Percentiles rank a stretch among this genome's conserved stretches.
Evolutionary conservation across 225 moss, liverwort and hornwort species (phyloP).

Genomic region (Antitrichia curtipendula): DNA sequence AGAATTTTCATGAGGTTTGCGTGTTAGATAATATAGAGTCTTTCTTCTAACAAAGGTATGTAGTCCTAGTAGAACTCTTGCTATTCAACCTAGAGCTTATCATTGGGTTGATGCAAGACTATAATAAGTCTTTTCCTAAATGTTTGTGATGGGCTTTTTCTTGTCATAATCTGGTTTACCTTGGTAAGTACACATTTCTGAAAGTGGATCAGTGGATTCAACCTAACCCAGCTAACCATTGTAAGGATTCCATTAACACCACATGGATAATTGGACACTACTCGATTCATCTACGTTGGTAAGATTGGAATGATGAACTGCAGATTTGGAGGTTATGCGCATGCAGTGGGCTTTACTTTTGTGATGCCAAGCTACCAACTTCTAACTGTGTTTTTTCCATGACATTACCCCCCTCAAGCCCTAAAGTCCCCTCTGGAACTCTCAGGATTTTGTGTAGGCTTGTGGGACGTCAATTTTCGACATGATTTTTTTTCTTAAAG

Average conservation of each 20-base stretch:
- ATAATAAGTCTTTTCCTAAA: too few relatives aligned
- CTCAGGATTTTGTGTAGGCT: too few relatives aligned
- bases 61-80: too few relatives aligned
- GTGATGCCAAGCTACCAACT: background rate
- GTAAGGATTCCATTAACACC: background rate
- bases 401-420: too few relatives aligned
- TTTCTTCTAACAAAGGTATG: too few relatives aligned
- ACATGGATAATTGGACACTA: background rate
- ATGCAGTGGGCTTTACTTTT: background rate
- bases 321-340: background rate
- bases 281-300: background rate
- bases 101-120: too few relatives aligned
- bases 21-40: too few relatives aligned
- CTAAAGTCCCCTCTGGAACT: too few relatives aligned
- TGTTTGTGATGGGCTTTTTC: background rate
- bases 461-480: too few relatives aligned
- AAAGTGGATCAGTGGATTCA: background rate
- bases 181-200: background rate
- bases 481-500: too few relatives aligned
- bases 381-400: background rate
- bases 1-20: too few relatives aligned
- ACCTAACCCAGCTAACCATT: background rate
- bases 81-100: too few relatives aligned
- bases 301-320: slow-evolving; percentile 1
- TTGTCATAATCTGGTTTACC: background rate